A percentile compares a stretch with the other conserved stretches of the same genome.
Evolutionary conservation across 1,139 yeast genomes (phyloP).

Genomic region (Saccharomyces hybrid): DNA sequence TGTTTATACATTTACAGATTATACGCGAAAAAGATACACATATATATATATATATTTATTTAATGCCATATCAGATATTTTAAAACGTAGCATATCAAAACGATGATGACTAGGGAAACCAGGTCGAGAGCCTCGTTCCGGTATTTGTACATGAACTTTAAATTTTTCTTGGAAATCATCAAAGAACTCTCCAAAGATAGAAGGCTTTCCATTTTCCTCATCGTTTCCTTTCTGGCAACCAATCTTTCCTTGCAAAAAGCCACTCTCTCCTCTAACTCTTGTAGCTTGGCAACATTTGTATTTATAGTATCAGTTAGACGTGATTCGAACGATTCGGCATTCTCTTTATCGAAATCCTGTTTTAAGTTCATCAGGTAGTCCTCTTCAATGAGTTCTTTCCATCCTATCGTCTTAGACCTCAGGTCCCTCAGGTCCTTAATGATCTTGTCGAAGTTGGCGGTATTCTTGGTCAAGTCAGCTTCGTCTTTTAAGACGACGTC

Average conservation of each 20-base stretch:
- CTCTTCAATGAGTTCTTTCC: conserved; percentile 9
- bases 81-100: conserved; percentile 4
- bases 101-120: conserved; percentile 9
- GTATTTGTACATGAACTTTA: conserved; percentile 17
- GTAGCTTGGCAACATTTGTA: conserved; percentile 11
- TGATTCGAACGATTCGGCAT: conserved; percentile 15
- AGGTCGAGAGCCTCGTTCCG: conserved; percentile 20
- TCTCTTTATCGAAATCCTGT: conserved; percentile 13
- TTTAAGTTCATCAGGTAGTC: conserved; percentile 11
- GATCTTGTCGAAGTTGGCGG: conserved; percentile 12
- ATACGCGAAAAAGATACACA: neutral
- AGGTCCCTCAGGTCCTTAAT: conserved; percentile 9
- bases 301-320: conserved; percentile 9
- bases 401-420: conserved; percentile 8
- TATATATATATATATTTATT: neutral
- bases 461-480: conserved; percentile 10
- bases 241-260: conserved; percentile 12
- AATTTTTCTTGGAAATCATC: conserved; percentile 17
- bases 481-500: conserved; percentile 13
- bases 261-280: conserved; percentile 17
- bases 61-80: conserved; percentile 5
- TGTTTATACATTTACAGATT: neutral
- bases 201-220: conserved; percentile 39
- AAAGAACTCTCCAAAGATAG: conserved; percentile 20
- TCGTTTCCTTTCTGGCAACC: conserved; percentile 70